These are phyloP conservation scores for Citrullus amarus DNA, from an alignment of 306 rosid species.

Conservation along the genomic window DNA sequence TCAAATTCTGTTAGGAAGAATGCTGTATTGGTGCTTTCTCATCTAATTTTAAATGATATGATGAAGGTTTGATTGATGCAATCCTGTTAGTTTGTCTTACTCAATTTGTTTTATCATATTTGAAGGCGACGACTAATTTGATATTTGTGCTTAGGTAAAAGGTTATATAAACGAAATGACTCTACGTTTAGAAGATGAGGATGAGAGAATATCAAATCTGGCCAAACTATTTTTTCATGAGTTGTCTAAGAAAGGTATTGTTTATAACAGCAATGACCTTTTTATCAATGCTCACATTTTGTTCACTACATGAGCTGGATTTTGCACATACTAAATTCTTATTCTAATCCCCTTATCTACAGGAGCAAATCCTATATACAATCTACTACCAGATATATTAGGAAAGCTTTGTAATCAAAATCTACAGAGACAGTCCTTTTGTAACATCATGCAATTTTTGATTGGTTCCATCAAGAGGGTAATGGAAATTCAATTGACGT, in stretches of 20 bases:
- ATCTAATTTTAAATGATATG: constrained; percentile 95
- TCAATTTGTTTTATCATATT: constrained; percentile 5
- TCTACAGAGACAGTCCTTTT: constrained; percentile 61
- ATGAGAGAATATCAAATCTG: constrained; percentile 76
- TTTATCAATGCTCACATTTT: constrained; percentile 11
- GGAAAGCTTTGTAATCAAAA: constrained; percentile 77
- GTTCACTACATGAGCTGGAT: background rate
- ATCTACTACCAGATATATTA: constrained; percentile 92
- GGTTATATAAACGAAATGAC: constrained; percentile 94
- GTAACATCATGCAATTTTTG: constrained; percentile 88
- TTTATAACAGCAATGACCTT: background rate
- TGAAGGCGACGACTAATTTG: constrained; percentile 19
- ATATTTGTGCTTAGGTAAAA: constrained; percentile 52
- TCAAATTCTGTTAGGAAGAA: constrained; percentile 83
- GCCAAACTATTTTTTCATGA: constrained; percentile 81
- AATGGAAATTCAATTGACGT: background rate
- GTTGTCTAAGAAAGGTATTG: constrained; percentile 80
- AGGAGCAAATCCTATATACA: constrained; percentile 93
- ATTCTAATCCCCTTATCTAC: constrained; percentile 14
- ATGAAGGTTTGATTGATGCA: constrained; percentile 60
- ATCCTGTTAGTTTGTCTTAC: constrained; percentile 9
- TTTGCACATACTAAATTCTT: background rate
- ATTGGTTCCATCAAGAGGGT: constrained; percentile 96
- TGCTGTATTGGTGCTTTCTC: constrained; percentile 95
- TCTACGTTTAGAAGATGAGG: constrained; percentile 74